phyloP scores from a whole-genome alignment of 1,139 yeast genomes.

The Starmera stellimalicola region DNA sequence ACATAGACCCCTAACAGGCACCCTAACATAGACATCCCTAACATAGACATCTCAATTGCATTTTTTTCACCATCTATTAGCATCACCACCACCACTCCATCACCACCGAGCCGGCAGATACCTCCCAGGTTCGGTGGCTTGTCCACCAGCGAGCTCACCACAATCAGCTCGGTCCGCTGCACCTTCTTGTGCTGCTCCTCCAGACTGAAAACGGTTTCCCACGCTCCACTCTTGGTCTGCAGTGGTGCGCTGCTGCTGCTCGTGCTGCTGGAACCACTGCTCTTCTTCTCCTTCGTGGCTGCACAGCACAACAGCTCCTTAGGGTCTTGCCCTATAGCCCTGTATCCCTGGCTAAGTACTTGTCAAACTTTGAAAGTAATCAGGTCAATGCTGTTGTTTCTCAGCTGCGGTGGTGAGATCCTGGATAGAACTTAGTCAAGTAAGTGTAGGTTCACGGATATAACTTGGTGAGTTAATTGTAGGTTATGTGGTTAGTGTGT shows the following conservation, averaged over 20 bases:
- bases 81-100: too few species aligned
- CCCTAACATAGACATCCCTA: too few species aligned
- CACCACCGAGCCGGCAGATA: conserved; percentile 86
- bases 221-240: conserved; percentile 86
- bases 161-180: conserved; percentile 67
- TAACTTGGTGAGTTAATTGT: too few species aligned
- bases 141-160: conserved; percentile 82
- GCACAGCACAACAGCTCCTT: conserved; percentile 1
- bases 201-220: conserved; percentile 62
- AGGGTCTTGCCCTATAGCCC: conserved; percentile 18
- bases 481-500: too few species aligned
- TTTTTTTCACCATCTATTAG: too few species aligned
- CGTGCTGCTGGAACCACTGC: neutral
- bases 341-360: conserved; percentile 15
- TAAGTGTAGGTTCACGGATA: too few species aligned
- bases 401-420: conserved; percentile 34
- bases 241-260: conserved; percentile 37
- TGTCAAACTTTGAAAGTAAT: conserved; percentile 28
- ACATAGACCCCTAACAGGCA: too few species aligned
- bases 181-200: conserved; percentile 35
- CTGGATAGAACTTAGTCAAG: conserved; percentile 52
- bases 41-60: too few species aligned
- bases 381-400: conserved; percentile 31
- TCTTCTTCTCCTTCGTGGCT: neutral
- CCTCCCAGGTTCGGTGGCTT: conserved; percentile 93